Evolutionary conservation across 768 basidiomycete species (phyloP), one percentile per base, ranked within the genome.

Genomic region (Boletus pseudopeckii): DNA sequence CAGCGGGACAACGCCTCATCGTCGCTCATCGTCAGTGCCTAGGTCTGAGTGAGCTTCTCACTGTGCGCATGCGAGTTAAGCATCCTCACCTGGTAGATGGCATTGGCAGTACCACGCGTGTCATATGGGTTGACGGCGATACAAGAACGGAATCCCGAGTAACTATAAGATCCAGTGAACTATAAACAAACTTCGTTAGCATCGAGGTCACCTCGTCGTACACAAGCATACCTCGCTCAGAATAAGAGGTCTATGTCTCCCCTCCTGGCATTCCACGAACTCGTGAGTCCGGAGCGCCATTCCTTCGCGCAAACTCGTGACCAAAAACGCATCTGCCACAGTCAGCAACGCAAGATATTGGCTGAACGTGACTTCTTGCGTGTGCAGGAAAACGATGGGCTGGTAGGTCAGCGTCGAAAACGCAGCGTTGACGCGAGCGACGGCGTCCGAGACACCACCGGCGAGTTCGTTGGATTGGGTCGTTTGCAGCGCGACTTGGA

Each of bases 61-160:
- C 34, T 14, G n/a, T 34, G 22, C 40, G 41, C 36, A 10, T 6
- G 10, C 9, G 3, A 22, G 7, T 1, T 13, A 9, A 18, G n/a
- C 5, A n/a, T 13, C 30, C 61, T 49, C 36, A 65, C 69, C 55
- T 83, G 80, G 46, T 83, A 57, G 59, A 94, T 92, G 3, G 91
- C 92, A 28, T 83, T 76, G 0, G 92, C 89, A 2, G 92, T 92
- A n/a, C 85, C 86, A 28, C 88, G 80, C 37, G 80, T 81, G 60
- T 92, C 90, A 81, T 88, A 93, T 1, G 91, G 92, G 64, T 93
- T 93, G 67, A 93, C 78, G 13, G 87, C 84, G 43, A 93, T 88
- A 59, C 90, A 93, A 13, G 86, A 88, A 38, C 91, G 75, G 74
- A 94, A 94, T 14, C 92, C 91, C 44, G 85, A 86, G 64, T 90